phyloP scores from a whole-genome alignment of 2,329 filamentous ascomycete species.

The Aspergillus awamori region DNA sequence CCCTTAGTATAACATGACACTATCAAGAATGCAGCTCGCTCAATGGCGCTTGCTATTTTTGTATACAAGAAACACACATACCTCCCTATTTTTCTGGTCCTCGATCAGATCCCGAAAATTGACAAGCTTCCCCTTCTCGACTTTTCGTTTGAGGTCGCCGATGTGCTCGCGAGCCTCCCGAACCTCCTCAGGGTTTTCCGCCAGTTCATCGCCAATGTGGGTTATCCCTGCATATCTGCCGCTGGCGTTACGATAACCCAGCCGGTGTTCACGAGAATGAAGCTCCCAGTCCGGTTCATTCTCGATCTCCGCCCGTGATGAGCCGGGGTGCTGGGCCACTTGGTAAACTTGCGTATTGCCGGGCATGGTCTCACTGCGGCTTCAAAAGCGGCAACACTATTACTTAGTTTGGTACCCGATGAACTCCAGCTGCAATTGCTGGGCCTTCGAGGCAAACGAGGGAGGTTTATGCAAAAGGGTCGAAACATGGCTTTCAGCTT shows the following conservation, averaged over 20 bases:
- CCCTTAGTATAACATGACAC: neutral
- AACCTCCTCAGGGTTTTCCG: constrained; percentile 29
- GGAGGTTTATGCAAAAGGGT: too few relatives aligned
- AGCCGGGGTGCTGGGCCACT: neutral
- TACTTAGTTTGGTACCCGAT: neutral
- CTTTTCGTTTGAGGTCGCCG: constrained; percentile 28
- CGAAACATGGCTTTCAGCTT: too few relatives aligned
- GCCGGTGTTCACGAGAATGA: neutral
- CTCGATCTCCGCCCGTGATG: neutral
- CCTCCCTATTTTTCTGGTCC: constrained; percentile 20
- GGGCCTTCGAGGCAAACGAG: too few relatives aligned
- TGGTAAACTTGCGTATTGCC: neutral
- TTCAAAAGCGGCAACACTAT: too few relatives aligned
- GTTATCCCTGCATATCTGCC: neutral
- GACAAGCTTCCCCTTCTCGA: constrained; percentile 28
- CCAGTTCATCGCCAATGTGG: constrained; percentile 16
- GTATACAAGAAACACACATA: constrained; percentile 16
- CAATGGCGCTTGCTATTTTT: too few relatives aligned
- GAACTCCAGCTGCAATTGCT: neutral
- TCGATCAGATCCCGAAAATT: constrained; percentile 32
- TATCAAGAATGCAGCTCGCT: neutral
- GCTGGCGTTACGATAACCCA: neutral
- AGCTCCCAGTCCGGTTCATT: neutral
- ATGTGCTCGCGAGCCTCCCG: constrained; percentile 6
- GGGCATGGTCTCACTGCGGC: neutral